Evolutionary conservation across 345 rosid genomes (phyloP).

Genomic region (Sisymbrium altissimum): DNA sequence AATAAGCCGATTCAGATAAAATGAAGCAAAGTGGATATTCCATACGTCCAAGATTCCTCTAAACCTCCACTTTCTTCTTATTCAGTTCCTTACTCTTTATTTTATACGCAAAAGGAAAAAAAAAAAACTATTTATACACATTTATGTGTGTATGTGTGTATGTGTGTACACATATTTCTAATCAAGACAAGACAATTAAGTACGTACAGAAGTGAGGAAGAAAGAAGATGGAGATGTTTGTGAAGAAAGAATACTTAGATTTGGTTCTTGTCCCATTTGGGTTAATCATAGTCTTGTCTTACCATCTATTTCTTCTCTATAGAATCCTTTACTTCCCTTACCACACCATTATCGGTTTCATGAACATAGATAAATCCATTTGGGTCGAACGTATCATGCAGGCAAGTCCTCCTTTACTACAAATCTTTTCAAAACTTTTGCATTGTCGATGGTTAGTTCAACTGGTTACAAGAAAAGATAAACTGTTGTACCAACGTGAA

Average conservation of each 20-base stretch:
- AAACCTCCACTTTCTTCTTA: conserved; percentile 15
- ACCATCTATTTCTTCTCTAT: conserved; percentile 62
- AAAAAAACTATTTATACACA: not conserved
- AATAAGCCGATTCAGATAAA: not conserved
- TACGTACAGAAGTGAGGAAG: conserved; percentile 9
- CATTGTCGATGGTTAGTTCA: not conserved
- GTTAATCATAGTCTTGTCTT: conserved; percentile 49
- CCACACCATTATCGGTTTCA: conserved; percentile 63
- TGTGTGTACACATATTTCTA: not conserved
- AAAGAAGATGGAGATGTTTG: conserved; percentile 34
- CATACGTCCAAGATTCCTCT: conserved; percentile 30
- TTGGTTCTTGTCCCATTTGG: conserved; percentile 65
- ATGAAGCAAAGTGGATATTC: conserved; percentile 35
- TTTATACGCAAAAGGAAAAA: not conserved
- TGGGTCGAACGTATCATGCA: conserved; percentile 72
- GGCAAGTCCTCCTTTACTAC: conserved; percentile 32
- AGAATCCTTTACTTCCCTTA: conserved; percentile 54
- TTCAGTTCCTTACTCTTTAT: conserved; percentile 15
- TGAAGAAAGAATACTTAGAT: conserved; percentile 62
- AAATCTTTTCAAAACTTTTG: not conserved
- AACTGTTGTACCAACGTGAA: not conserved
- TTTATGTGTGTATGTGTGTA: not conserved
- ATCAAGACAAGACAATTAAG: not conserved
- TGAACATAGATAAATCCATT: conserved; percentile 63
- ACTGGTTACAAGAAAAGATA: not conserved